phyloP scores from a whole-genome alignment of 257 asterid genomes.

The Nicotiana benthamiana region DNA sequence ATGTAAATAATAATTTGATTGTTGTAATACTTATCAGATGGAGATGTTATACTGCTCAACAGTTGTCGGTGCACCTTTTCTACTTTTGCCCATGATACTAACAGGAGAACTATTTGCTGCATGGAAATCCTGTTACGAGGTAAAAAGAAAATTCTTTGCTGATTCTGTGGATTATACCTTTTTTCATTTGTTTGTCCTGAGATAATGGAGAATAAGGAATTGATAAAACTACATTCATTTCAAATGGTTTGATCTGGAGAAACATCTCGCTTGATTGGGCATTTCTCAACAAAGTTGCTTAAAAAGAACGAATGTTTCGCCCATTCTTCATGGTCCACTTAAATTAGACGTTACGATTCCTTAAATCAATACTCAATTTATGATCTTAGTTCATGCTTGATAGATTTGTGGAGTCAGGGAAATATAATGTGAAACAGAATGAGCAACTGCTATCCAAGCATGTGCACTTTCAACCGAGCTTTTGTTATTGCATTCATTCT shows the following conservation, averaged over 20 bases:
- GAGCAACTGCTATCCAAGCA: not conserved
- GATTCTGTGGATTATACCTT: not conserved
- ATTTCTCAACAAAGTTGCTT: not conserved
- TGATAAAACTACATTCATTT: not conserved
- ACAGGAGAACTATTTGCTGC: constrained; percentile 72
- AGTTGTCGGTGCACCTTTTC: constrained; percentile 69
- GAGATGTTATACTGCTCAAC: constrained; percentile 94
- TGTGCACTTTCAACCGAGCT: not conserved
- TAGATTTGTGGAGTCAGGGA: not conserved
- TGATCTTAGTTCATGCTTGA: not conserved
- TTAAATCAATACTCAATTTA: not conserved
- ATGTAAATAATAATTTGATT: not conserved
- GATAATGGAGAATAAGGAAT: not conserved
- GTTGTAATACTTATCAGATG: constrained; percentile 25
- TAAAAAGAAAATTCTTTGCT: not conserved
- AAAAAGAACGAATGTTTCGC: too few relatives aligned
- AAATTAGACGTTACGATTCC: not conserved
- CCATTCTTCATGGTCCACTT: not conserved
- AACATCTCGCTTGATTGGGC: not conserved
- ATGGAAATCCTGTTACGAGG: constrained; percentile 76
- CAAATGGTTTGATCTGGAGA: not conserved
- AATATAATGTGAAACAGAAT: not conserved
- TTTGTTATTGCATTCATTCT: not conserved
- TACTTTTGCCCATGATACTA: constrained; percentile 63
- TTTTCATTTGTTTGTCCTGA: not conserved